These are phyloP conservation scores for Hypomontagnella submonticulosa DNA, from an alignment of 495 filamentous ascomycete genomes.

Conservation along the genomic window DNA sequence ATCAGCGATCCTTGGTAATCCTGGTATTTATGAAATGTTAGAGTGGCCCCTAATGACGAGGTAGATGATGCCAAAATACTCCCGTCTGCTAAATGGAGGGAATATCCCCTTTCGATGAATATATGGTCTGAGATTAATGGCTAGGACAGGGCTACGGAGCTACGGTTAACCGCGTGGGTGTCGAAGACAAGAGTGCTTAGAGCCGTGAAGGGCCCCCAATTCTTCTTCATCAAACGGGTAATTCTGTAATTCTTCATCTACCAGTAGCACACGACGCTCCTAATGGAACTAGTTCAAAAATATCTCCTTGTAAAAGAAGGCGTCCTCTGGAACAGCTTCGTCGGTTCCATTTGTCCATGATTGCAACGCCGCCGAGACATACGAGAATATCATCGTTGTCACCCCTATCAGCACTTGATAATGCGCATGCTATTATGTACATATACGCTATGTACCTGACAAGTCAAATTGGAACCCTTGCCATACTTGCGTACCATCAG, in stretches of 20 bases:
- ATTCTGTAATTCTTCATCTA: constrained; percentile 3
- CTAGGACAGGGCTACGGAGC: constrained; percentile 11
- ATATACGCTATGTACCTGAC: neutral
- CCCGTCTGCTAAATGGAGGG: constrained; percentile 19
- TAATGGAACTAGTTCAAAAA: neutral
- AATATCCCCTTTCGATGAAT: constrained; percentile 18
- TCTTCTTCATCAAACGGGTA: constrained; percentile 18
- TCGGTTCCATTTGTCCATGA: constrained; percentile 24
- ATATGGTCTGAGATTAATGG: constrained; percentile 17
- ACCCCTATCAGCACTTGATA: constrained; percentile 23
- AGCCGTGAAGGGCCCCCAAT: constrained; percentile 25
- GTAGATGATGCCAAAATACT: constrained; percentile 10
- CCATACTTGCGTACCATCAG: constrained; percentile 19
- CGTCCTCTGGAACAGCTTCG: constrained; percentile 29
- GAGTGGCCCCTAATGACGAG: constrained; percentile 23
- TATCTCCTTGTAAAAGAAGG: neutral
- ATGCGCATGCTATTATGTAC: constrained; percentile 19
- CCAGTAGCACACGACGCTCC: too few species aligned
- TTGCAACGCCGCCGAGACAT: constrained; percentile 26
- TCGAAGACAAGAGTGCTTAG: constrained; percentile 28
- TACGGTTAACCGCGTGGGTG: constrained; percentile 34
- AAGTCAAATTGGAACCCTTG: constrained; percentile 20
- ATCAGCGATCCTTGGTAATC: constrained; percentile 13
- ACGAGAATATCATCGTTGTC: constrained; percentile 27
- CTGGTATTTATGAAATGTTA: constrained; percentile 26